Conservation (phyloP, 1,284 basidiomycete genomes). For the Pascua guehoae region DNA sequence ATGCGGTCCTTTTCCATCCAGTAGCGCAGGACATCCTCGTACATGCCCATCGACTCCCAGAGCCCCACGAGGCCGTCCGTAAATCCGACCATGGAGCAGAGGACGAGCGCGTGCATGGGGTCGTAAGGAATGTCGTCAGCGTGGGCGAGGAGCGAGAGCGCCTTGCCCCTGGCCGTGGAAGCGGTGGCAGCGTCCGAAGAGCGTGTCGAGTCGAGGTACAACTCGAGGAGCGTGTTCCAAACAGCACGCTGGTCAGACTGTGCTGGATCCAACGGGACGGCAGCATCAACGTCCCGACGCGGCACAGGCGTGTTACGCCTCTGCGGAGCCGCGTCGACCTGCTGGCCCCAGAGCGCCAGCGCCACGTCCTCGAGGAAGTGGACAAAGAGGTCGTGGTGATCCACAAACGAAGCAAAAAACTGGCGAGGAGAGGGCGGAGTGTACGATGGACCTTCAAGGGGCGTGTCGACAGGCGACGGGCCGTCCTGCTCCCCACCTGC, state of each 20-base stretch:
- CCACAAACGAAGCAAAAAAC: conserved; percentile 93
- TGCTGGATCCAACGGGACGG: conserved; percentile 57
- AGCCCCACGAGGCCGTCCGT: conserved; percentile 79
- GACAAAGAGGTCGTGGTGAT: conserved; percentile 77
- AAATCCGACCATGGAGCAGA: conserved; percentile 80
- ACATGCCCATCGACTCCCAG: conserved; percentile 93
- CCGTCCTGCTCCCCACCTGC: not conserved
- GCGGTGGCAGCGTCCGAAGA: conserved; percentile 29
- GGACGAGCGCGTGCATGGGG: conserved; percentile 81
- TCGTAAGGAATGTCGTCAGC: conserved; percentile 69
- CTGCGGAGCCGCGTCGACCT: conserved; percentile 52
- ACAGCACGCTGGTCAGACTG: conserved; percentile 71
- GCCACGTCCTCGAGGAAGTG: conserved; percentile 87
- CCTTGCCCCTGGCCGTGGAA: conserved; percentile 53
- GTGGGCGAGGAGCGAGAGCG: conserved; percentile 63
- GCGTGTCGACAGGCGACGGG: not conserved
- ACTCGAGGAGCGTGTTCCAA: conserved; percentile 94
- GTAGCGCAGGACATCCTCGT: conserved; percentile 88
- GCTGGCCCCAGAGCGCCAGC: conserved; percentile 72
- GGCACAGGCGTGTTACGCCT: conserved; percentile 1
- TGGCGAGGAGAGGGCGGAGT: conserved; percentile 74
- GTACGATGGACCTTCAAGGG: conserved; percentile 28
- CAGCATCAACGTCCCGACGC: conserved; percentile 13
- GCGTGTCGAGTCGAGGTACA: conserved; percentile 69
- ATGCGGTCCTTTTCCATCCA: conserved; percentile 68